Evolutionary conservation across 1,139 yeast species (phyloP), one percentile per base, ranked within the genome.

Genomic region (Pichia sp.): DNA sequence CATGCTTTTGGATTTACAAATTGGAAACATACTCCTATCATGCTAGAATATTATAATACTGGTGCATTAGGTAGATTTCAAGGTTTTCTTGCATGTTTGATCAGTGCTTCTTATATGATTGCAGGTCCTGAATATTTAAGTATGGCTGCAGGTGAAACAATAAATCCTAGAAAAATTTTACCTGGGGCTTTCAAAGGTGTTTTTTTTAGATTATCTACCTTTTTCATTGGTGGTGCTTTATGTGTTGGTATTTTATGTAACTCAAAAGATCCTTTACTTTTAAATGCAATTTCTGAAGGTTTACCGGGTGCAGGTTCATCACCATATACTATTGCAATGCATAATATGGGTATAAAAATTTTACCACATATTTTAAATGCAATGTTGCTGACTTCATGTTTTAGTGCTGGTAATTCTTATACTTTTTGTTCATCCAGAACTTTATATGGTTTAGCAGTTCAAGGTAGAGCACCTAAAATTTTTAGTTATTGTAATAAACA

Each of bases 101-200:
- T 64, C 25, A 62, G 66, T 27, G 74, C 76, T 24, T 64, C 69
- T 10, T 74, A 72, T 55, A 67, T 72, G 38, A 65, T 70, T 49
- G 77, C 71, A 9, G 78, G 78, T 4, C 76, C 78, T 1, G 79
- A 74, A 53, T 73, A 72, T 54, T 61, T 74, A 56, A 65, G 74
- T 13, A 54, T 74, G 73, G 74, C 70, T n/a, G 75, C 78, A 9
- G 76, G 76, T 42, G 78, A 74, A 53, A 71, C 74, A 14, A 43
- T 71, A 26, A 74, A 83, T 55, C 96, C 96, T 20, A 72, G 94
- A 46, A 74, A 74, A 51, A 78, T 76, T n/a, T 66, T 87, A 61
- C 91, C 91, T 19, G 71, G 69, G 34, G 95, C 95, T 4, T 85
- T 78, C 65, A 82, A 78, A 57, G 83, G 83, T 32, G 91, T 86